These are phyloP conservation scores for Cryptococcus wingfieldii DNA, from an alignment of 1,284 basidiomycete species.

Conservation along the genomic window DNA sequence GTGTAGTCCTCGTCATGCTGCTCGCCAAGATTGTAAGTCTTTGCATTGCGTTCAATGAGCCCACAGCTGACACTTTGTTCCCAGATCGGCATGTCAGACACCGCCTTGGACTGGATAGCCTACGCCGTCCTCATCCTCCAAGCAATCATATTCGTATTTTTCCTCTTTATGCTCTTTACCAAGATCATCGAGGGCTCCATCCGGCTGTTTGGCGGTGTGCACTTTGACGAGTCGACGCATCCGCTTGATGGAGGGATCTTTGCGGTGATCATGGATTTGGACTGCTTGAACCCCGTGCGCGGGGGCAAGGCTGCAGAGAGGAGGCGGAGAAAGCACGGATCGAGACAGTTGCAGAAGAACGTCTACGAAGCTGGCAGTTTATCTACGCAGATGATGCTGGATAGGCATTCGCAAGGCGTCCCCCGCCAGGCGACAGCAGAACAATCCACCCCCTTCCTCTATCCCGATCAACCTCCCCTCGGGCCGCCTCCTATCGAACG, in stretches of 20 bases:
- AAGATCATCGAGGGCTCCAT: slow-evolving; percentile 79
- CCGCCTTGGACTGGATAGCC: slow-evolving; percentile 82
- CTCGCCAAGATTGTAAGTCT: slow-evolving; percentile 74
- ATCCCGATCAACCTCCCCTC: slow-evolving; percentile 17
- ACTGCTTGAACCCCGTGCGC: slow-evolving; percentile 61
- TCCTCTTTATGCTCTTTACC: slow-evolving; percentile 71
- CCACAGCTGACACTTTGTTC: slow-evolving; percentile 9
- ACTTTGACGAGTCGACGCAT: slow-evolving; percentile 78
- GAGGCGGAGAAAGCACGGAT: slow-evolving; percentile 45
- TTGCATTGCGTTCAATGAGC: slow-evolving; percentile 9
- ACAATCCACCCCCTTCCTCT: slow-evolving; percentile 18
- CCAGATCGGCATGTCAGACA: slow-evolving; percentile 71
- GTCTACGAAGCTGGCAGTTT: slow-evolving; percentile 41
- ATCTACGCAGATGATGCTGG: slow-evolving; percentile 50
- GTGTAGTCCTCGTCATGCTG: slow-evolving; percentile 83
- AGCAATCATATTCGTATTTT: slow-evolving; percentile 75
- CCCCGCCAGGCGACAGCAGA: slow-evolving; percentile 20
- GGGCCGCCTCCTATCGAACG: slow-evolving; percentile 29
- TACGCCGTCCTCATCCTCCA: slow-evolving; percentile 87
- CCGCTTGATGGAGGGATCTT: slow-evolving; percentile 76
- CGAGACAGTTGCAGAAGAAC: slow-evolving; percentile 40
- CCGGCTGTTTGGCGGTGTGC: slow-evolving; percentile 71
- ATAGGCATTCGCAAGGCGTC: slow-evolving; percentile 44
- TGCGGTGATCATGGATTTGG: slow-evolving; percentile 58
- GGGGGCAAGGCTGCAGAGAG: slow-evolving; percentile 63